Conservation (phyloP, 441 rosid genomes). For the Corymbia calophylla region DNA sequence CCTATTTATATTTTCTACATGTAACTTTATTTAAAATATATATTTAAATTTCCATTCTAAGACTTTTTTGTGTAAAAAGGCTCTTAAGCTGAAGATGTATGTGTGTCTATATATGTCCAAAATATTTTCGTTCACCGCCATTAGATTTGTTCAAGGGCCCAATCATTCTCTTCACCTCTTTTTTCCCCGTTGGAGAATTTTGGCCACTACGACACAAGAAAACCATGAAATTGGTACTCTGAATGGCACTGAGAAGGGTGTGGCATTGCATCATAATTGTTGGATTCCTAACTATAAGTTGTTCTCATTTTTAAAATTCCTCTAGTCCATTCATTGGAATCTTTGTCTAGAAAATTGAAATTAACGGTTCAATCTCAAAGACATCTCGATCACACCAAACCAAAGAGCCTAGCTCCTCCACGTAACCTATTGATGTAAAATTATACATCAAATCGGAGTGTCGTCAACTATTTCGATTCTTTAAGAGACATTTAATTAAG, state of each 20-base stretch:
- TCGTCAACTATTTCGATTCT: background rate
- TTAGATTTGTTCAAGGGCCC: background rate
- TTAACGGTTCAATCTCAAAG: background rate
- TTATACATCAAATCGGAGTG: no score
- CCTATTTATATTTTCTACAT: no score
- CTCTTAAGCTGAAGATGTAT: no score
- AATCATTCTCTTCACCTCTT: background rate
- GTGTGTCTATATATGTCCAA: no score
- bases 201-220: background rate
- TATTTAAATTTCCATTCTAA: background rate
- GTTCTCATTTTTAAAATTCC: background rate
- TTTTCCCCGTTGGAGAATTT: background rate
- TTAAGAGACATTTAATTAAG: background rate
- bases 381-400: background rate
- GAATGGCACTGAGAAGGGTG: background rate
- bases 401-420: background rate
- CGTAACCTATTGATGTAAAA: no score
- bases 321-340: background rate
- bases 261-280: background rate
- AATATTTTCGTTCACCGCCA: no score
- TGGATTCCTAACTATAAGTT: background rate
- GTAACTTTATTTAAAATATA: no score
- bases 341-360: background rate
- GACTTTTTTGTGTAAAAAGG: background rate
- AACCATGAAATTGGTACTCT: background rate